Evolutionary conservation across 257 asterid genomes (phyloP).

Genomic region (Vinca minor): DNA sequence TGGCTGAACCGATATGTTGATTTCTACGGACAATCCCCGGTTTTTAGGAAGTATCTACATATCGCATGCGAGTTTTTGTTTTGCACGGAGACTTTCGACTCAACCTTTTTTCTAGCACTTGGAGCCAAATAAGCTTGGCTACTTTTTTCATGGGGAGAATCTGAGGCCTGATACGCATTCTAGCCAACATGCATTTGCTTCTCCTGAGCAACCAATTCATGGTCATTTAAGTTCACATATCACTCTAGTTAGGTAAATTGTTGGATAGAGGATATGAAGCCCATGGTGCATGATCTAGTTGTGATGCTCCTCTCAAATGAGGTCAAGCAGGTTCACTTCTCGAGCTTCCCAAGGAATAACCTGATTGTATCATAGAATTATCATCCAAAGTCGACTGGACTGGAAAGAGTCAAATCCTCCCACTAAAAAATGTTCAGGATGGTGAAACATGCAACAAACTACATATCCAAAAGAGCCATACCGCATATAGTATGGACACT

Average conservation of each 20-base stretch:
- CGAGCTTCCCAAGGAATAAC: slow-evolving; percentile 11
- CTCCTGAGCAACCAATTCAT: slow-evolving; percentile 8
- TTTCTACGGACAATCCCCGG: slow-evolving; percentile 40
- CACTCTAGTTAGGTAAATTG: slow-evolving; percentile 5
- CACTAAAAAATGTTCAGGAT: slow-evolving; percentile 27
- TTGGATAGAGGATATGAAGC: slow-evolving; percentile 9
- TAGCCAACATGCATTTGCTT: slow-evolving; percentile 12
- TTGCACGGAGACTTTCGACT: not conserved
- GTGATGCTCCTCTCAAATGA: slow-evolving; percentile 19
- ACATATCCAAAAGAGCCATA: slow-evolving; percentile 34
- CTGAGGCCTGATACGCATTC: slow-evolving; percentile 25
- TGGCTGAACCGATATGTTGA: slow-evolving; percentile 36
- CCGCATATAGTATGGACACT: slow-evolving; percentile 34
- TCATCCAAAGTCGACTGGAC: slow-evolving; percentile 10
- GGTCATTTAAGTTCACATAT: slow-evolving; percentile 8
- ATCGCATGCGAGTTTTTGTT: slow-evolving; percentile 41
- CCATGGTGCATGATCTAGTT: slow-evolving; percentile 20
- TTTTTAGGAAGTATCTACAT: slow-evolving; percentile 35
- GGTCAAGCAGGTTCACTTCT: slow-evolving; percentile 12
- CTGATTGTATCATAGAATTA: slow-evolving; percentile 9
- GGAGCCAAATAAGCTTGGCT: slow-evolving; percentile 12
- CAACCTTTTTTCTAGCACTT: slow-evolving; percentile 6
- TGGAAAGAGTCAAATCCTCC: slow-evolving; percentile 12
- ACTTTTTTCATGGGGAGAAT: slow-evolving; percentile 9
- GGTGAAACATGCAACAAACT: slow-evolving; percentile 26